Evolutionary conservation across 169 alveolate genomes (phyloP), one percentile per base, ranked within the genome.

Genomic region (Plasmodium falciparum): DNA sequence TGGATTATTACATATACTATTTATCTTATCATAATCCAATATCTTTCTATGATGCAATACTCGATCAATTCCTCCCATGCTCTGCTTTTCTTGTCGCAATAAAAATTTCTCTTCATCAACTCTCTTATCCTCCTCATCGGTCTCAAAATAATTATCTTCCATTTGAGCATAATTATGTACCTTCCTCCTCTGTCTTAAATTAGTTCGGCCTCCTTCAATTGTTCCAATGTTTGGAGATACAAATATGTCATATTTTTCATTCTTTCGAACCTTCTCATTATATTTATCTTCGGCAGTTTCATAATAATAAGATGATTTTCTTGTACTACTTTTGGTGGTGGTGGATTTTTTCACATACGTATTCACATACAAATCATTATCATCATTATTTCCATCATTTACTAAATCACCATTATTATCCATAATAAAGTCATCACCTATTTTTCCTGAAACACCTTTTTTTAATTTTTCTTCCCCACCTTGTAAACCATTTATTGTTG

Each of bases 31-130:
- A 52, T 73, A 72, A 65, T 86, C 88, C 24, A 43, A 17, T 50
- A 86, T 86, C 45, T 50, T 91, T 20, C 97, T 75, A 88, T 94
- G 97, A 70, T 88, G 93, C 4, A 94, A 58, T 7, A 94, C 93
- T 3, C 95, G 89, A 91, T 94, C 97, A 9, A 94, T 93, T 15
- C 97, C 97, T 22, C 97, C 97, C 89, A 70, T 85, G 49, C 76
- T 54, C 59, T 91, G 93, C 71, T 88, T 89, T 72, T 90, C 95
- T 43, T 62, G 89, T 29, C 54, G 78, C 61, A 88, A 89, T 62
- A 72, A 65, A 54, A 39, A 17, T 39, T 86, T 86, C n/a, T 86
- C 92, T 47, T 86, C 92, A 65, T 86, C 92, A 2, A 86, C 88
- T 54, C 73, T 86, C 11, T 86, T 86, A 54, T 86, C 92, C 45